A percentile compares a stretch with the other conserved stretches of the same genome.
These are phyloP conservation scores for Inonotus hispidus DNA, from an alignment of 1,284 basidiomycete species.

Conservation along the genomic window DNA sequence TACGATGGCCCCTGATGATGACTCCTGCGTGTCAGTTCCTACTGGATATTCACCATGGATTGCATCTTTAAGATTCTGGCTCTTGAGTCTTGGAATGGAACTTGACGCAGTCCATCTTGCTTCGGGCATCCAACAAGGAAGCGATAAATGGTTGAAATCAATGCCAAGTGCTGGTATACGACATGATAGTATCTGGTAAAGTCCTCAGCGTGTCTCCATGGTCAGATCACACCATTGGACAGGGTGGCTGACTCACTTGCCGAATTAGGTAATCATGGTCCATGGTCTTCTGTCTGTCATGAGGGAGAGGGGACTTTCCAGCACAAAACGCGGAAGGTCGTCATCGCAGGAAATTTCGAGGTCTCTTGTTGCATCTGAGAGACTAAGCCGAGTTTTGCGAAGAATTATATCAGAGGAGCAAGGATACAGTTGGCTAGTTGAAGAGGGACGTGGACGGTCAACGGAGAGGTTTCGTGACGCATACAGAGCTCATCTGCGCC, in stretches of 20 bases:
- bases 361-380: too few relatives aligned
- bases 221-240: background rate
- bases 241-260: slow-evolving; percentile 1
- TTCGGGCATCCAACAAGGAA: background rate
- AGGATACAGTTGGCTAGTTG: too few relatives aligned
- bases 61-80: background rate
- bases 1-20: too few relatives aligned
- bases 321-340: too few relatives aligned
- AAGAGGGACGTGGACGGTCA: too few relatives aligned
- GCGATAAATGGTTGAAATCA: background rate
- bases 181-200: slow-evolving; percentile 7
- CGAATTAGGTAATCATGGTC: slow-evolving; percentile 1
- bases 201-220: background rate
- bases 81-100: background rate
- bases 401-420: too few relatives aligned
- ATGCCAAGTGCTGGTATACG: background rate
- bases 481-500: too few relatives aligned
- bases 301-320: too few relatives aligned
- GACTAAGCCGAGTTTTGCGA: too few relatives aligned
- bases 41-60: background rate
- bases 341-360: too few relatives aligned
- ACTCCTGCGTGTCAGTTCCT: background rate
- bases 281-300: too few relatives aligned
- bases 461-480: too few relatives aligned
- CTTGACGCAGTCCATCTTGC: background rate